Percentiles rank a stretch among this genome's conserved stretches.
These are phyloP conservation scores for Athelia psychrophila DNA, from an alignment of 1,284 basidiomycete genomes.

Conservation along the genomic window DNA sequence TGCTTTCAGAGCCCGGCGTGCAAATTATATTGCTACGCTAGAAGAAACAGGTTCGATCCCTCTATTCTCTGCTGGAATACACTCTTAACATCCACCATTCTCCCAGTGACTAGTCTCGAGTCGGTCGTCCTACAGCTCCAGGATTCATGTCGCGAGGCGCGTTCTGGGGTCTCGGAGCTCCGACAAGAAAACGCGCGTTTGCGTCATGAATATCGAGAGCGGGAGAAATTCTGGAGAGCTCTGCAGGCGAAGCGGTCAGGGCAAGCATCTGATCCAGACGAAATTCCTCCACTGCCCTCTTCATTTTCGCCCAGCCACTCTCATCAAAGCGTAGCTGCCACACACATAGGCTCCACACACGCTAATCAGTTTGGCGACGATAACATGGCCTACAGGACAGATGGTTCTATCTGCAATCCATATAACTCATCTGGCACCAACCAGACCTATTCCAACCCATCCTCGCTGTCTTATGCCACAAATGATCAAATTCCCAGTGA, in stretches of 20 bases:
- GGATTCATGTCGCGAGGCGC: constrained; percentile 70
- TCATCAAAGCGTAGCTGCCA: background rate
- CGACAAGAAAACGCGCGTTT: constrained; percentile 64
- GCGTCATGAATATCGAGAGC: constrained; percentile 60
- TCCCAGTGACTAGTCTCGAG: constrained; percentile 72
- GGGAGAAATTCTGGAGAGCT: constrained; percentile 69
- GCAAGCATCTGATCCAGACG: constrained; percentile 51
- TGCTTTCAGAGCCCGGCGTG: constrained; percentile 67
- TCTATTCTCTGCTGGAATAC: constrained; percentile 16
- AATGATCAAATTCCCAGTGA: constrained; percentile 39
- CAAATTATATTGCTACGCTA: constrained; percentile 84
- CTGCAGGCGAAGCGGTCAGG: constrained; percentile 55
- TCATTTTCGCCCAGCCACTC: constrained; percentile 24
- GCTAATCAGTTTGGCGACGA: constrained; percentile 38
- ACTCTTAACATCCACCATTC: constrained; percentile 11
- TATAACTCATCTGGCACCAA: constrained; percentile 36
- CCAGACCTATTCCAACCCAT: constrained; percentile 41
- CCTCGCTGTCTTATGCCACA: constrained; percentile 43
- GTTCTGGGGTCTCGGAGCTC: constrained; percentile 53
- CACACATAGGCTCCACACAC: constrained; percentile 26
- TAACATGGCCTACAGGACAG: constrained; percentile 40
- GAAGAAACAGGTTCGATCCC: constrained; percentile 72
- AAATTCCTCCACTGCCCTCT: constrained; percentile 50
- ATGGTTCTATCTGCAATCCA: constrained; percentile 40
- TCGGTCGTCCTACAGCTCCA: constrained; percentile 78